Evolutionary conservation across 164 flowering plant genomes (phyloP).

Genomic region (Echeveria elegans): DNA sequence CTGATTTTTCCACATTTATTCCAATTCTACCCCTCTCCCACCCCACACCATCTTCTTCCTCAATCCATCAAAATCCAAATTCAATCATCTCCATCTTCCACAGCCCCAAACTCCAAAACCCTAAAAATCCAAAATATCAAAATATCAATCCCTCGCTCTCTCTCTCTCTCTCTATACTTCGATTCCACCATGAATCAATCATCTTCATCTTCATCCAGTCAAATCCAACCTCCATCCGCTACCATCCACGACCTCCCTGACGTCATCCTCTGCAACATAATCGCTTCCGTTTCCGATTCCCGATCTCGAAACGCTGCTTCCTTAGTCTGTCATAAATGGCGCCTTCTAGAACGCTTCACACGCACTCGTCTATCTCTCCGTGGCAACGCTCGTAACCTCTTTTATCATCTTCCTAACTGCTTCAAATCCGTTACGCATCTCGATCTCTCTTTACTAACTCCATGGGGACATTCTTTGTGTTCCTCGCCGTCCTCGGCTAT

Average conservation of each 20-base stretch:
- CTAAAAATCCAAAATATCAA: not conserved
- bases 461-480: constrained; percentile 60
- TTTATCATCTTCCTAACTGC: constrained; percentile 38
- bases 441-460: constrained; percentile 78
- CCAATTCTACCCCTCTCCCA: not conserved
- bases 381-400: constrained; percentile 68
- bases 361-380: constrained; percentile 66
- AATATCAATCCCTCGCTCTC: too few species aligned
- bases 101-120: not conserved
- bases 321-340: constrained; percentile 58
- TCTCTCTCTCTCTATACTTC: too few species aligned
- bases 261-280: constrained; percentile 45
- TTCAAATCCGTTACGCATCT: constrained; percentile 50
- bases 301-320: constrained; percentile 61
- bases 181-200: not conserved
- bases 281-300: constrained; percentile 34
- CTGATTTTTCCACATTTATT: not conserved
- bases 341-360: constrained; percentile 46
- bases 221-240: not conserved
- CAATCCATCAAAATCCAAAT: too few species aligned
- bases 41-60: not conserved
- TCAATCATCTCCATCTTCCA: not conserved
- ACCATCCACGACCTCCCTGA: constrained; percentile 69
- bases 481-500: constrained; percentile 31
- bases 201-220: not conserved